Evolutionary conservation across 164 flowering plant species (phyloP).

Genomic region (Malania oleifera): DNA sequence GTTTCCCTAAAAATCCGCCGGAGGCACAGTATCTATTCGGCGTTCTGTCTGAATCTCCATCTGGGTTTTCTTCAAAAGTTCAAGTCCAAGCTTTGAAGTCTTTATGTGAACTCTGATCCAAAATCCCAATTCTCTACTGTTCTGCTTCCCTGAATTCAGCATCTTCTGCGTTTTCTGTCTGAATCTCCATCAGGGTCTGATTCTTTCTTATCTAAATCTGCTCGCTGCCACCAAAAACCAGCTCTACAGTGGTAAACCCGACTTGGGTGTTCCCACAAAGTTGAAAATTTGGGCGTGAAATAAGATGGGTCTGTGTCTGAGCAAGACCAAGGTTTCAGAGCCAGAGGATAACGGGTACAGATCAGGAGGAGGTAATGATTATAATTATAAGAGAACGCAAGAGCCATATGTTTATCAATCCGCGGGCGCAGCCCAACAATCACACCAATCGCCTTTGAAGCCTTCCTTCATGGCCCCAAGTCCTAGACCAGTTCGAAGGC

Average conservation of each 20-base stretch:
- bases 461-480: slow-evolving; percentile 17
- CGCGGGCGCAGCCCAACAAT: slow-evolving; percentile 11
- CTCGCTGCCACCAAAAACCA: not conserved
- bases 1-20: too few relatives aligned
- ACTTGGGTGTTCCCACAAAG: not conserved
- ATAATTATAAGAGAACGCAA: slow-evolving; percentile 11
- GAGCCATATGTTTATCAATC: slow-evolving; percentile 16
- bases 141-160: not conserved
- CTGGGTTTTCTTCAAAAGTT: not conserved
- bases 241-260: not conserved
- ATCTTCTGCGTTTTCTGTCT: not conserved
- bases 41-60: not conserved
- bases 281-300: slow-evolving; percentile 1
- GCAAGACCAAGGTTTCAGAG: slow-evolving; percentile 21
- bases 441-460: slow-evolving; percentile 18
- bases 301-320: slow-evolving; percentile 33
- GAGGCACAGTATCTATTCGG: not conserved
- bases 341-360: slow-evolving; percentile 15
- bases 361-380: slow-evolving; percentile 13
- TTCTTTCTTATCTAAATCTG: too few relatives aligned
- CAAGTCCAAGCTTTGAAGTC: not conserved
- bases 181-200: not conserved
- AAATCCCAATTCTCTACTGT: not conserved
- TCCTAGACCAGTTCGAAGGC: slow-evolving; percentile 25
- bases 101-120: not conserved